These are phyloP conservation scores for Mrakia frigida DNA, from an alignment of 768 basidiomycete genomes.

Conservation along the genomic window DNA sequence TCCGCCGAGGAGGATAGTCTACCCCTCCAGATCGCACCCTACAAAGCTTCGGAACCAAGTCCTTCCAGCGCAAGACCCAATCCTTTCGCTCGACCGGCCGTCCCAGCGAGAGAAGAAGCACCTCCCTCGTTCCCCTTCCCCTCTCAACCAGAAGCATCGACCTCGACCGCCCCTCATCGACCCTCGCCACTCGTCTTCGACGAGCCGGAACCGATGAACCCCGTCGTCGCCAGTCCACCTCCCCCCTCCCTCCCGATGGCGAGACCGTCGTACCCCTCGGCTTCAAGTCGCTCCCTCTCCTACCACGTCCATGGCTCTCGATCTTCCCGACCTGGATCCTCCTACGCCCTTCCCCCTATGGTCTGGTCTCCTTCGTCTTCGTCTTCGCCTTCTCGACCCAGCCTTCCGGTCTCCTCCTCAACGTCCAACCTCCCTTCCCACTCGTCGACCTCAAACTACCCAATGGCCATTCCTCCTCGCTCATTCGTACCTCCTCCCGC, in stretches of 20 bases:
- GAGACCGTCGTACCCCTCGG: not conserved
- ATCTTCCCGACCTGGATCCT: not conserved
- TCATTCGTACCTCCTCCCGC: not conserved
- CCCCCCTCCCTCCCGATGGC: not conserved
- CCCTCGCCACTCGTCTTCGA: not conserved
- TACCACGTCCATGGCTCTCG: conserved; percentile 23
- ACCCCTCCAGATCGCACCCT: not conserved
- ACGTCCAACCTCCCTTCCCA: no score
- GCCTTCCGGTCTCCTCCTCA: not conserved
- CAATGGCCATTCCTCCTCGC: not conserved
- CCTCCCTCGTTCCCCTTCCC: not conserved
- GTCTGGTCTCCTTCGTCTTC: not conserved
- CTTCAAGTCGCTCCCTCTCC: conserved; percentile 10
- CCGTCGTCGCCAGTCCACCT: not conserved
- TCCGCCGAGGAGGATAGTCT: not conserved
- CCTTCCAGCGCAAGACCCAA: not conserved
- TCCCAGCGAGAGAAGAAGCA: not conserved
- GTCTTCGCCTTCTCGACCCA: not conserved
- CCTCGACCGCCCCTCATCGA: not conserved
- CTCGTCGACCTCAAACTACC: not conserved
- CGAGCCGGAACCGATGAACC: not conserved
- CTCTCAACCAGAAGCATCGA: not conserved
- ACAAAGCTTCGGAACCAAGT: not conserved
- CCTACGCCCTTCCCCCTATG: not conserved
- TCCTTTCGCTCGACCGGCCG: conserved; percentile 1